phyloP scores from a whole-genome alignment of 495 filamentous ascomycete species.

The Glutinoglossum americanum region DNA sequence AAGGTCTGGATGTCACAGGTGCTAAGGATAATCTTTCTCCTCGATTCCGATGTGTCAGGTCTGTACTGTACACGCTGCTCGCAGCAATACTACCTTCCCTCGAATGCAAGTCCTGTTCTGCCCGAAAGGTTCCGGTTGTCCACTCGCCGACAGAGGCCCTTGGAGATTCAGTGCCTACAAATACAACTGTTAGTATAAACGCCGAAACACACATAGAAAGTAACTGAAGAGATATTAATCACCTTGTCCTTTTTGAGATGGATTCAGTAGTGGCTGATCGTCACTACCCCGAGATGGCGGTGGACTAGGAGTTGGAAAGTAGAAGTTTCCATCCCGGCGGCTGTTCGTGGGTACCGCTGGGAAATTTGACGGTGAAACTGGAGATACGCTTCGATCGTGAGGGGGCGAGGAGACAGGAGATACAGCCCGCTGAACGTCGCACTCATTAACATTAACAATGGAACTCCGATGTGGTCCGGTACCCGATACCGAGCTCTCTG shows the following conservation, averaged over 20 bases:
- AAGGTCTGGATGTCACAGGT: neutral
- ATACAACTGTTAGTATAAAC: neutral
- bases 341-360: neutral
- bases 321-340: neutral
- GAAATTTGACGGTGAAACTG: neutral
- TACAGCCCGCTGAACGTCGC: neutral
- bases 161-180: neutral
- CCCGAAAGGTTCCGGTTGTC: neutral
- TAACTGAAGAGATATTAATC: neutral
- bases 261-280: neutral
- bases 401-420: neutral
- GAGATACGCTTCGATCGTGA: neutral
- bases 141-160: neutral
- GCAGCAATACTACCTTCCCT: neutral
- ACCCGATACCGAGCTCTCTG: neutral
- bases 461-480: neutral
- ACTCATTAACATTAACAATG: neutral
- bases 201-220: neutral
- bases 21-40: neutral
- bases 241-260: neutral
- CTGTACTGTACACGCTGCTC: neutral
- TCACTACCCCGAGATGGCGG: neutral
- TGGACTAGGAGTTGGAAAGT: neutral
- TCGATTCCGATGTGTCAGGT: neutral
- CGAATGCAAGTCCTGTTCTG: neutral